These are phyloP conservation scores for Cladophialophora yegresii DNA, from an alignment of 2,329 filamentous ascomycete species.

Conservation along the genomic window DNA sequence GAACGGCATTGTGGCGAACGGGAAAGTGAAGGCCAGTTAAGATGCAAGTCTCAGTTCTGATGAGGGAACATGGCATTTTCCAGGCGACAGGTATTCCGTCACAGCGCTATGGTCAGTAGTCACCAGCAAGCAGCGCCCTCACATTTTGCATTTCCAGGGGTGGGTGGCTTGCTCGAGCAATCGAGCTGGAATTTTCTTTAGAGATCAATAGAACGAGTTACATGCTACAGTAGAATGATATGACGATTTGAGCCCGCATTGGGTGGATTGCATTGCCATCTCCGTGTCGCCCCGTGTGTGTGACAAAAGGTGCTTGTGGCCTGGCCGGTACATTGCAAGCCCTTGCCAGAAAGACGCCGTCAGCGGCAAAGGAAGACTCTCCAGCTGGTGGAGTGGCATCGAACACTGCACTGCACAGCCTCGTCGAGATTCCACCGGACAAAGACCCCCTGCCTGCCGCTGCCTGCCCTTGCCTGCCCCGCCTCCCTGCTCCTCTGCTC, in stretches of 20 bases:
- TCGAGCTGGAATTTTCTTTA: neutral
- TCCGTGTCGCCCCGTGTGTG: neutral
- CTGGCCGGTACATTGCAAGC: no score
- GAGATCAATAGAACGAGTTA: neutral
- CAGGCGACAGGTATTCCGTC: neutral
- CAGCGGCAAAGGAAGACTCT: neutral
- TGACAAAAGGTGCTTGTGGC: no score
- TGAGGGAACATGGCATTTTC: neutral
- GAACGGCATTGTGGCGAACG: conserved; percentile 32
- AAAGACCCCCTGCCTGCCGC: neutral
- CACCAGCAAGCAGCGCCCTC: neutral
- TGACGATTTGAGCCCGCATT: neutral
- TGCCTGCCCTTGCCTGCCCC: neutral
- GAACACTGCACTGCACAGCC: neutral
- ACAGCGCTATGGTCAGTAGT: neutral
- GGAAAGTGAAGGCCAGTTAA: conserved; percentile 36
- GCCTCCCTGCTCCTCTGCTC: neutral
- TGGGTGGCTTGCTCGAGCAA: neutral
- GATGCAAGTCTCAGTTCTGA: neutral
- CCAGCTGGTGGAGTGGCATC: no score
- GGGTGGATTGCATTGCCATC: neutral
- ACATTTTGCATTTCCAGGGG: neutral
- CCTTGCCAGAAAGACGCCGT: neutral
- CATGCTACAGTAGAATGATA: conserved; percentile 1
- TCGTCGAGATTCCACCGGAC: neutral